Evolutionary conservation across 1,284 basidiomycete species (phyloP), one percentile per base, ranked within the genome.

Genomic region (Jaminaea rosea): DNA sequence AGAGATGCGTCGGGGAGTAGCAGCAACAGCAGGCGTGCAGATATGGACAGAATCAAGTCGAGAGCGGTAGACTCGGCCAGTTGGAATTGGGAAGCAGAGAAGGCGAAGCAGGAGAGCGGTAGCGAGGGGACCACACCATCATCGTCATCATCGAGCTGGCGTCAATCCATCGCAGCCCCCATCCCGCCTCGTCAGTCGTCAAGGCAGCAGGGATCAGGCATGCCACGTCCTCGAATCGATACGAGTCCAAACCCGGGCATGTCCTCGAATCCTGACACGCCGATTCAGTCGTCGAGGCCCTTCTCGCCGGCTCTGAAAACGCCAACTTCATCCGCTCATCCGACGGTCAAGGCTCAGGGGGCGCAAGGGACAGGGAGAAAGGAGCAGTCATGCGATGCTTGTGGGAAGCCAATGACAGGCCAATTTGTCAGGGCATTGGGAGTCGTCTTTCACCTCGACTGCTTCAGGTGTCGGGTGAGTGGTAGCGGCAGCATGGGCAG

Each of bases 381-480:
- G 17, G 69, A 71, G 46, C 70, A 73, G 49, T 50, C 46, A 19
- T 73, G 71, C 39, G 56, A 62, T 15, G 63, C 63, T 13, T 73
- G 71, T 44, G 51, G 52, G 24, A 63, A 63, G 42, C 68, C 68
- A 28, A 76, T 91, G 85, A 85, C 88, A 53, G 92, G 92, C 11
- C 91, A 93, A 57, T 97, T 97, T 76, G 94, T 99, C 19, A 82
- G 94, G 53, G 94, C 94, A 0, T 80, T 99, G 50, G 87, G 88
- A 49, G 86, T 89, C 7, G 90, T 97, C 31, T 98, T 87, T 74
- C 93, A 98, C 75, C 76, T 97, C 27, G 87, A 90, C 63, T 98
- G 93, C 78, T 98, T 98, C 81, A 87, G 88, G 66, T 98, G 93
- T 53, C 46, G 54, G 31, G 51, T 49, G 26, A 39, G 51, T 49